Conservation (phyloP, 106 monocot species). For the Dioscorea dumetorum region DNA sequence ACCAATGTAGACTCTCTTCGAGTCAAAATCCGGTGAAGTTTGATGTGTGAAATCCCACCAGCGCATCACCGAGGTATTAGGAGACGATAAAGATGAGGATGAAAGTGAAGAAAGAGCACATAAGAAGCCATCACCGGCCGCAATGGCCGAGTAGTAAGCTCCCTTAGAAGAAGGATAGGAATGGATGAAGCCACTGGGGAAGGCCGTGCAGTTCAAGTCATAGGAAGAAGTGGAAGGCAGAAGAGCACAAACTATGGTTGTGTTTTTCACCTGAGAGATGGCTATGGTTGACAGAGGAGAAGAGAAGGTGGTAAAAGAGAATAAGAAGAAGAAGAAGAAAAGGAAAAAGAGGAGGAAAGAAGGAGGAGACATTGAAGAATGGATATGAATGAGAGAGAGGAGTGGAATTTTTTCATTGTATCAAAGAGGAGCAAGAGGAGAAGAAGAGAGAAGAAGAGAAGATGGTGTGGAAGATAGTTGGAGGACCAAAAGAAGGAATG, state of each 20-base stretch:
- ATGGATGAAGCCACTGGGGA: conserved; percentile 10
- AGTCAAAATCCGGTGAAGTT: not conserved
- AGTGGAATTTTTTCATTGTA: conserved; percentile 11
- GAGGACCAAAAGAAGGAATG: not conserved
- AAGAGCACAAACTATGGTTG: conserved; percentile 66
- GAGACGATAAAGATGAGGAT: conserved; percentile 4
- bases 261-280: conserved; percentile 26
- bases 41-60: conserved; percentile 66
- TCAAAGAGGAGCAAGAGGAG: not conserved
- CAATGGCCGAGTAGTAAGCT: conserved; percentile 51
- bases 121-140: conserved; percentile 77
- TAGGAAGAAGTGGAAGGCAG: not conserved
- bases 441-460: not conserved
- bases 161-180: conserved; percentile 24
- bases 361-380: conserved; percentile 24
- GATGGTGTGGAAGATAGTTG: not conserved
- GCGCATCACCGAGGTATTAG: conserved; percentile 21
- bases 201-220: conserved; percentile 53
- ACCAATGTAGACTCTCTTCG: conserved; percentile 55
- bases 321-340: not conserved
- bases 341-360: conserved; percentile 12
- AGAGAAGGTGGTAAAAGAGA: not conserved
- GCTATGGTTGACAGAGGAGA: conserved; percentile 59
- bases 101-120: conserved; percentile 39
- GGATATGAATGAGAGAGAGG: not conserved